Conservation (phyloP, 2,329 filamentous ascomycete genomes). For the Hypoxylon sp. region DNA sequence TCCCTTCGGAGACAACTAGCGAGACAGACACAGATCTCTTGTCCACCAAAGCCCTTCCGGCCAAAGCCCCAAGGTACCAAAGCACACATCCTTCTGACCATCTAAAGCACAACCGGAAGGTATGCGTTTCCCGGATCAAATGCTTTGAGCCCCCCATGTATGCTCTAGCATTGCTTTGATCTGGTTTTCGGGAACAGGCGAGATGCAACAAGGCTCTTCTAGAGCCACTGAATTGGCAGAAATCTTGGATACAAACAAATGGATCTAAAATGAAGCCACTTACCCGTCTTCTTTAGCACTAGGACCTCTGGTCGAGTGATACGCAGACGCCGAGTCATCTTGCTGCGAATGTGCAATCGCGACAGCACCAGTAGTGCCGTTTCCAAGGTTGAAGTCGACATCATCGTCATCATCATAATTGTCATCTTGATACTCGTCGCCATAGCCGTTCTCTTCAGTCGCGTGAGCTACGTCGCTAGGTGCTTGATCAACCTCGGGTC, state of each 20-base stretch:
- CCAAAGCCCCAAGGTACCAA: constrained; percentile 42
- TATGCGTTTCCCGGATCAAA: constrained; percentile 15
- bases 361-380: constrained; percentile 55
- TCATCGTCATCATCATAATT: constrained; percentile 70
- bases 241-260: constrained; percentile 29
- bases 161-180: constrained; percentile 23
- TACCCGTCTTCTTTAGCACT: constrained; percentile 94
- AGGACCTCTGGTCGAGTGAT: constrained; percentile 65
- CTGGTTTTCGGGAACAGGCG: constrained; percentile 24
- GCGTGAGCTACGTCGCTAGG: constrained; percentile 51
- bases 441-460: constrained; percentile 54
- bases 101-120: constrained; percentile 37
- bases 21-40: constrained; percentile 47
- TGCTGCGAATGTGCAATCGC: constrained; percentile 53
- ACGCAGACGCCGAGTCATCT: constrained; percentile 54
- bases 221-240: constrained; percentile 29
- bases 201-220: constrained; percentile 37
- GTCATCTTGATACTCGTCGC: constrained; percentile 62
- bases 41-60: constrained; percentile 44
- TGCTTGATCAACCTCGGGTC: constrained; percentile 53
- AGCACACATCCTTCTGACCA: constrained; percentile 43
- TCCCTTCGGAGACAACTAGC: constrained; percentile 47
- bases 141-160: constrained; percentile 27
- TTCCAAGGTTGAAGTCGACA: constrained; percentile 72
- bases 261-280: constrained; percentile 63